phyloP scores from a whole-genome alignment of 1,284 basidiomycete species.

The Ganoderma lucidum region DNA sequence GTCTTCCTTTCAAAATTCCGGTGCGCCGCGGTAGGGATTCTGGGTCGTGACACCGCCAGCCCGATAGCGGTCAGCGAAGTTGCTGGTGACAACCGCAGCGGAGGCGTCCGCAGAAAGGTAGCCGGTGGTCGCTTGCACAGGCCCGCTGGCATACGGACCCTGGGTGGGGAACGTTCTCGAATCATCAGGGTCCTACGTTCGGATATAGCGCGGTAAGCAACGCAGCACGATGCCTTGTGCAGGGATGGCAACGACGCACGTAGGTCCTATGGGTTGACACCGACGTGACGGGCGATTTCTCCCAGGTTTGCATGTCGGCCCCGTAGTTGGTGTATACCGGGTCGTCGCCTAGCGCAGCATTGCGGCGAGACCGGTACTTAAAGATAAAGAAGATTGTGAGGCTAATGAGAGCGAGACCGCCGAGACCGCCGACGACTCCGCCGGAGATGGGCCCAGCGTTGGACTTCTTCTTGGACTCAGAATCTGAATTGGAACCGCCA shows the following conservation, averaged over 20 bases:
- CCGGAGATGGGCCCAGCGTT: constrained; percentile 24
- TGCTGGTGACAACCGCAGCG: not conserved
- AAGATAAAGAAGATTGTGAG: constrained; percentile 21
- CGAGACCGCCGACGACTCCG: constrained; percentile 17
- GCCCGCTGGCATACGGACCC: constrained; percentile 6
- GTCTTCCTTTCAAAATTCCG: constrained; percentile 16
- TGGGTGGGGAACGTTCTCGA: constrained; percentile 29
- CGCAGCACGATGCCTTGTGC: not conserved
- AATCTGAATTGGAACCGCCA: not conserved
- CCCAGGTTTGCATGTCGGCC: constrained; percentile 11
- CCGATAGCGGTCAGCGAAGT: not conserved
- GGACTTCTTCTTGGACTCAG: constrained; percentile 19
- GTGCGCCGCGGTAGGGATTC: constrained; percentile 23
- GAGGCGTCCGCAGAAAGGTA: constrained; percentile 1
- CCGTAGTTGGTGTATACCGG: constrained; percentile 8
- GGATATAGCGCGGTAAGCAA: not conserved
- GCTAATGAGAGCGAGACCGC: constrained; percentile 14
- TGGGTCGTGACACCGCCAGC: not conserved
- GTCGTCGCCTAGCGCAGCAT: not conserved
- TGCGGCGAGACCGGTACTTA: constrained; percentile 1
- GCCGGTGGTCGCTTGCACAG: constrained; percentile 2
- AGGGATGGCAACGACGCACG: constrained; percentile 11
- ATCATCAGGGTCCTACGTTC: constrained; percentile 26
- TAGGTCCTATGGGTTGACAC: constrained; percentile 17
- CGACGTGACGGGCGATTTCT: constrained; percentile 12